These are phyloP conservation scores for Aschersonia sp. DNA, from an alignment of 2,329 filamentous ascomycete species.

Conservation along the genomic window DNA sequence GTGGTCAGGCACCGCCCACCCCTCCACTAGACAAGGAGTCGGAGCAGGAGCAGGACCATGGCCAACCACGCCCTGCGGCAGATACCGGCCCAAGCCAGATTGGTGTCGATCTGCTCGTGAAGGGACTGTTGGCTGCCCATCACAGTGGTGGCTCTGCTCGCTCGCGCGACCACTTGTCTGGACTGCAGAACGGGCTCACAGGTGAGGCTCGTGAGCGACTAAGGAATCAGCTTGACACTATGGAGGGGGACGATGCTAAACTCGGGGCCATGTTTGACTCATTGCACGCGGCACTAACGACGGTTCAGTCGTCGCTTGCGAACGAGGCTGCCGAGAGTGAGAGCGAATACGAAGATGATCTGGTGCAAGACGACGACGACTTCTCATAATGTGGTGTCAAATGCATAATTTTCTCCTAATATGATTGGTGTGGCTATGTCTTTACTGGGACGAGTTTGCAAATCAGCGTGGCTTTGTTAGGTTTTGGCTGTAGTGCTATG, in stretches of 20 bases:
- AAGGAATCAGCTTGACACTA: constrained; percentile 26
- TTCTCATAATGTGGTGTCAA: no score
- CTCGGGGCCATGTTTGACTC: constrained; percentile 27
- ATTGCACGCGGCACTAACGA: constrained; percentile 35
- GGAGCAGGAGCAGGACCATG: background rate
- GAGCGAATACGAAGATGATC: constrained; percentile 13
- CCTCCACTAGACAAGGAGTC: constrained; percentile 12
- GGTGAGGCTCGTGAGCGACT: constrained; percentile 43
- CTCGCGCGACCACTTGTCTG: constrained; percentile 20
- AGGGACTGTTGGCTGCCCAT: constrained; percentile 29
- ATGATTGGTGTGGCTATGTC: no score
- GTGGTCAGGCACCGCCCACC: constrained; percentile 15
- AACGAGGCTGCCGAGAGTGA: constrained; percentile 10
- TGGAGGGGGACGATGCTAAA: constrained; percentile 19
- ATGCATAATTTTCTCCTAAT: no score
- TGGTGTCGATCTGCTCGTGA: constrained; percentile 33
- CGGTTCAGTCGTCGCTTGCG: constrained; percentile 24
- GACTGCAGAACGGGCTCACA: constrained; percentile 40
- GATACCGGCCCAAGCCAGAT: constrained; percentile 32
- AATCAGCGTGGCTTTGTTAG: no score
- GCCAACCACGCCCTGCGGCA: constrained; percentile 5
- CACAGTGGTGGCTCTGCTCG: constrained; percentile 12
- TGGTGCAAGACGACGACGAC: background rate
- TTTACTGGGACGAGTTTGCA: no score
- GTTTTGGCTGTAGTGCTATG: no score